Base-by-base conservation (phyloP, 495 filamentous ascomycete genomes). In the Choiromyces venosus region DNA sequence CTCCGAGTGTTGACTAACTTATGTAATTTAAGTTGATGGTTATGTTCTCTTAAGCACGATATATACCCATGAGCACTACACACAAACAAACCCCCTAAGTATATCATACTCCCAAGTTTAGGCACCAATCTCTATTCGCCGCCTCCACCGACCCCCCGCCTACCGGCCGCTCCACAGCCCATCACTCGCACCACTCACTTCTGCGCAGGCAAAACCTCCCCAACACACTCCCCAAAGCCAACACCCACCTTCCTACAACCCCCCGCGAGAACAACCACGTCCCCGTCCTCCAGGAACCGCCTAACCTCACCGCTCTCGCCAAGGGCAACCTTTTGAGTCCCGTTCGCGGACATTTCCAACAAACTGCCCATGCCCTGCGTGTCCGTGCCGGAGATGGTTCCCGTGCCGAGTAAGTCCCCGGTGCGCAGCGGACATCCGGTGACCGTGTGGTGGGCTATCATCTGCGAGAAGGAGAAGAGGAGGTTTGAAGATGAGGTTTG, bases 391-490 rank as follows among this genome's bases (percentile, higher is more conserved):
- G 90, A 93, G 77, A 98, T 96, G 1, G 94, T 98, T 3, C 94
- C 94, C 5, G 91, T 94, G 29, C 93, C 94, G 1, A 98, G 82
- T 68, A 98, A 83, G 77, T 98, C 94, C 44, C 94, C 94, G 0
- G 90, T 85, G 56, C 88, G 87, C 85, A 98, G 81, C 21, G 90
- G 89, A 82, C 94, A 98, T 35, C 94, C 94, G 1, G 90, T 91
- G 65, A 94, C 86, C 8, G 91, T 90, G 81, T 98, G 94, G 81
- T 98, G 94, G 0, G 94, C 90, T 46, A 98, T 85, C 93, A 98
- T 96, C 83, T 98, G 94, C 19, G 92, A 88, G 83, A 96, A 98
- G 0, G 92, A 96, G 86, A 89, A 98, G 33, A 98, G 87, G 37
- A 97, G 87, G 81, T 97, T 88, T 72, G 83, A 86, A 14, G 88